Base-by-base conservation (phyloP, 352 stramenopile genomes). In the Pythium phragmiticola region DNA sequence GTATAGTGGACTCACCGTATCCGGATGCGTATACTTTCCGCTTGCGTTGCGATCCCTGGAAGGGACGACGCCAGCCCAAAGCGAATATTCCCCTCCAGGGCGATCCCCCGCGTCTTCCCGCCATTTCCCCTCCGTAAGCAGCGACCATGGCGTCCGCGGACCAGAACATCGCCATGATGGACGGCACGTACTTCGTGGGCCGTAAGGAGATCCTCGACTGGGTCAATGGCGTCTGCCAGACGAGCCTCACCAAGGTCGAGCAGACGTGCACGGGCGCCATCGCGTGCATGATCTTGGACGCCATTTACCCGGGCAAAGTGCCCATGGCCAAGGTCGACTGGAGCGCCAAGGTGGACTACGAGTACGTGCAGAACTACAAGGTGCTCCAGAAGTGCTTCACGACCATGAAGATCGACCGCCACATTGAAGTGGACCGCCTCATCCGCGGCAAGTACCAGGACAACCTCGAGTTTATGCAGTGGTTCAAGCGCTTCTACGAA, bases 391-490 rank as follows among this genome's bases (percentile, higher is more conserved):
- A 92, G 51, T 96, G 91, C 56, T 99, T 99, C 70, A 91, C 90
- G 61, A 97, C 94, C 45, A 77, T 99, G 46, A 93, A 97, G 59
- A 97, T 99, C 63, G 92, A 98, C 66, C 82, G 90, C 58, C 82
- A 98, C 77, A 95, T 99, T 28, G 96, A 99, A 72, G 97, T 99
- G 26, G 92, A 99, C 59, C 96, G 97, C 39, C 84, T 99, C 33
- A 98, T 99, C 67, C 87, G 97, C 21, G 98, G 92, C 48, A 99
- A 99, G 74, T 99, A 99, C 84, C 97, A 99, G 75, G 98, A 99
- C 75, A 99, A 99, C 77, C 86, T 99, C 60, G 98, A 99, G 77
- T 99, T 99, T 73, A 99, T 99, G 90, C 98, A 99, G 80, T 99
- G 96, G 91, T 94, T 96, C 65, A 98, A 97, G 62, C 80, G 80